Evolutionary conservation across 495 filamentous ascomycete genomes (phyloP), one percentile per base, ranked within the genome.

Genomic region (Rostrohypoxylon terebratum): DNA sequence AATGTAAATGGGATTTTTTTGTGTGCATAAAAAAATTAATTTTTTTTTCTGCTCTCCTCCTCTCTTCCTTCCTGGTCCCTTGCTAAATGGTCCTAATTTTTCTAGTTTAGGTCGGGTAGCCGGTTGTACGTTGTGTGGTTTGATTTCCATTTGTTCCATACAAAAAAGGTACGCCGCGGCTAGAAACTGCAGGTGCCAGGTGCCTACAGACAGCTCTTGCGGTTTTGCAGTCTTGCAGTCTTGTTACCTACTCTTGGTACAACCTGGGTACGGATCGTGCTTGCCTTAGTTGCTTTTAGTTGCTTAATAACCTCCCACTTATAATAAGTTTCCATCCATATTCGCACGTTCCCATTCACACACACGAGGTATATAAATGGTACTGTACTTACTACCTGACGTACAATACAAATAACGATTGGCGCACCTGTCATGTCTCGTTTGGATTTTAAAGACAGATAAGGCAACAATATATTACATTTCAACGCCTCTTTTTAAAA

Each of bases 71-170:
- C 61, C 42, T 51, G 66, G 71, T 66, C 23, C 61, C 62, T 63
- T 69, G 50, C 57, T 74, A 74, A 50, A 74, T 13, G 25, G 65
- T 55, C 61, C 71, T 62, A 72, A 67, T 66, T 63, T 61, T 25
- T 40, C 31, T 59, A 74, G 58, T 63, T 74, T 66, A 74, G 20
- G 51, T 65, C 71, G 71, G 66, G 66, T 63, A 66, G 71, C 60
- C 60, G 60, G 65, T 66, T 55, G 47, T 61, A 23, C 55, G 65
- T 66, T 55, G 47, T 61, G 16, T 33, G n/a, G 53, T 63, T 44
- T 54, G 23, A 54, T 54, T 54, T 31, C 38, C 42, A 25, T 69
- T 57, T 61, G 60, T 71, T 62, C 47, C 61, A 14, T 55, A 59
- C 36, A 63, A 60, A 38, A 59, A 62, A 47, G 63, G 69, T 63